A percentile compares a stretch with the other conserved stretches of the same genome.
phyloP scores from a whole-genome alignment of 345 rosid genomes.

The Eucalyptus sp. region DNA sequence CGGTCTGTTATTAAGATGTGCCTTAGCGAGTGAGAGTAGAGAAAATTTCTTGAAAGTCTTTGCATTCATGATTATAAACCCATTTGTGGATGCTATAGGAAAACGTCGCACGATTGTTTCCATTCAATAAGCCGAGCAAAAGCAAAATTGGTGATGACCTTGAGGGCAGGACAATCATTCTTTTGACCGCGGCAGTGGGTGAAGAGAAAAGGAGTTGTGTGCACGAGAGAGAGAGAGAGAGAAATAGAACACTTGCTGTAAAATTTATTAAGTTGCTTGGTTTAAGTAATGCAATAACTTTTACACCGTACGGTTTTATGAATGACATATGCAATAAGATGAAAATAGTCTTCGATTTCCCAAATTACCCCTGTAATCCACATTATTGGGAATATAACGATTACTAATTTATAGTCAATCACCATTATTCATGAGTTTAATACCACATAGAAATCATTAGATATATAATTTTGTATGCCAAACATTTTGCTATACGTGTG shows the following conservation, averaged over 20 bases:
- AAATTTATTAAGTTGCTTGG: background rate
- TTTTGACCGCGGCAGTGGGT: background rate
- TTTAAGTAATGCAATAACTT: background rate
- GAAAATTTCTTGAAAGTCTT: background rate
- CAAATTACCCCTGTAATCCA: background rate
- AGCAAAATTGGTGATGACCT: background rate
- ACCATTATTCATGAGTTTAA: background rate
- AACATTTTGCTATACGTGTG: background rate
- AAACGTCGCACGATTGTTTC: background rate
- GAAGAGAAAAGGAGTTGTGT: background rate
- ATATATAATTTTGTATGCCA: background rate
- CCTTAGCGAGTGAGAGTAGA: background rate
- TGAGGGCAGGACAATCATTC: background rate
- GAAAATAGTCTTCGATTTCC: background rate
- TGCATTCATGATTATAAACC: background rate
- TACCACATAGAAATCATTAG: background rate
- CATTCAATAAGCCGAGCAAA: background rate
- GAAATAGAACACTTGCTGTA: background rate
- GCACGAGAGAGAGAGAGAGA: background rate
- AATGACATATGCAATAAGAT: background rate
- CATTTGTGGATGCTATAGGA: background rate
- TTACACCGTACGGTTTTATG: background rate
- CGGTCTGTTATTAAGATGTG: background rate
- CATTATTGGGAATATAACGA: background rate
- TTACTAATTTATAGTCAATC: background rate